Evolutionary conservation across 2,329 filamentous ascomycete species (phyloP).

Genomic region (Botrytis cinerea): DNA sequence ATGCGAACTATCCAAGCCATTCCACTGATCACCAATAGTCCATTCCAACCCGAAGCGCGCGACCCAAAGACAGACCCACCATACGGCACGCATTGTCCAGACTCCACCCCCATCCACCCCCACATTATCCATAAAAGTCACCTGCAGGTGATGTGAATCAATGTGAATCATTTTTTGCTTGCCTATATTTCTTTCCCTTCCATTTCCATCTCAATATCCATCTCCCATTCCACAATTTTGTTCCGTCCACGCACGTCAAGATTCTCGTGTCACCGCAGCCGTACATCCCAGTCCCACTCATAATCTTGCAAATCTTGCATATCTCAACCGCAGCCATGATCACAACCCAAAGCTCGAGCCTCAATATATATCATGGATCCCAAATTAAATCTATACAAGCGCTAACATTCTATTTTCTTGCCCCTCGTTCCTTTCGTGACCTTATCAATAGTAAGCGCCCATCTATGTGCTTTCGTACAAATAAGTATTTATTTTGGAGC

Average conservation of each 20-base stretch:
- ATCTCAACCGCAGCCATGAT: not conserved
- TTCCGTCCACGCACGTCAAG: not conserved
- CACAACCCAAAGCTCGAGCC: not conserved
- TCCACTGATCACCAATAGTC: not conserved
- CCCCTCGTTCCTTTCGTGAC: not conserved
- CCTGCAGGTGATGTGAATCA: conserved; percentile 15
- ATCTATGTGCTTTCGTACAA: not conserved
- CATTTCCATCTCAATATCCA: not conserved
- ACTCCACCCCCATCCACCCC: not conserved
- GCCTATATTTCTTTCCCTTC: not conserved
- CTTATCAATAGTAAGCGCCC: not conserved
- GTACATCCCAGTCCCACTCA: not conserved
- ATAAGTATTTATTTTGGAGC: not conserved
- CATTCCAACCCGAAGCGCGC: not conserved
- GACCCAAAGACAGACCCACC: conserved; percentile 6
- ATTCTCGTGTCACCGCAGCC: not conserved
- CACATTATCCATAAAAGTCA: not conserved
- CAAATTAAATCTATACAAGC: not conserved
- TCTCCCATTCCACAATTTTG: not conserved
- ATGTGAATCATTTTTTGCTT: not conserved
- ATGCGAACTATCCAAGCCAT: not conserved
- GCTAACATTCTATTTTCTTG: not conserved
- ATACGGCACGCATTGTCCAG: conserved; percentile 11
- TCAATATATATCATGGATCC: conserved; percentile 2
- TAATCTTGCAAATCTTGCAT: conserved; percentile 4